Base-by-base conservation (phyloP, 1,284 basidiomycete species). In the Trichosporon sp. region DNA sequence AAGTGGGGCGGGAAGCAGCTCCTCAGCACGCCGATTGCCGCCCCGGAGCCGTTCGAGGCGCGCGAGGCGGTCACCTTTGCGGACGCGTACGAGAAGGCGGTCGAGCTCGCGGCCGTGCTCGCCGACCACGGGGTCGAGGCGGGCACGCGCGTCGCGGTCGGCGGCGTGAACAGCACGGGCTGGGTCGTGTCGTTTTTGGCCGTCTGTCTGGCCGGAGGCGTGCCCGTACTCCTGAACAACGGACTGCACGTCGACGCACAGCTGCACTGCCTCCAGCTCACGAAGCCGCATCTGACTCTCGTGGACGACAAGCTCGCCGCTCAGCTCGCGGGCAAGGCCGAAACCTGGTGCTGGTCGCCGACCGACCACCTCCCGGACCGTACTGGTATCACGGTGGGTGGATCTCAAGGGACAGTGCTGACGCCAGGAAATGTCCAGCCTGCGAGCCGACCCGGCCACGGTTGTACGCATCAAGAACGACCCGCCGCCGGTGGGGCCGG, bases 121-220 rank as follows among this genome's bases (percentile, higher is more conserved):
- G 67, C 71, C n/a, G 68, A 64, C 1, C 73, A 68, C 21, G 80
- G 80, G 4, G 66, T 77, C 2, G 75, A 74, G 12, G 35, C 73
- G 1, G 79, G 79, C 0, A 73, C 73, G 42, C 69, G 72, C 29
- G 72, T 82, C 4, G 80, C 76, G 13, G 75, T 82, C 29, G 78
- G 78, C 0, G 80, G 80, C 11, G 66, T 68, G 3, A 82, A 82
- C 72, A 75, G 72, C 47, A 73, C 77, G 18, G 34, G 60, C 34
- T 81, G 79, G 77, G 71, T 80, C 5, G 71, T 80, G 0, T 62
- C 74, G 2, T 81, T 78, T 65, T 67, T 78, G 13, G 80, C 80
- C 4, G 68, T 69, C 0, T 77, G 78, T 38, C 73, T 81, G 32
- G 75, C 79, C 23, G 79, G 78, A 12, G 79, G 74, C 7, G 73